These are phyloP conservation scores for Colletotrichum cuscutae DNA, from an alignment of 2,329 filamentous ascomycete species.

Conservation along the genomic window DNA sequence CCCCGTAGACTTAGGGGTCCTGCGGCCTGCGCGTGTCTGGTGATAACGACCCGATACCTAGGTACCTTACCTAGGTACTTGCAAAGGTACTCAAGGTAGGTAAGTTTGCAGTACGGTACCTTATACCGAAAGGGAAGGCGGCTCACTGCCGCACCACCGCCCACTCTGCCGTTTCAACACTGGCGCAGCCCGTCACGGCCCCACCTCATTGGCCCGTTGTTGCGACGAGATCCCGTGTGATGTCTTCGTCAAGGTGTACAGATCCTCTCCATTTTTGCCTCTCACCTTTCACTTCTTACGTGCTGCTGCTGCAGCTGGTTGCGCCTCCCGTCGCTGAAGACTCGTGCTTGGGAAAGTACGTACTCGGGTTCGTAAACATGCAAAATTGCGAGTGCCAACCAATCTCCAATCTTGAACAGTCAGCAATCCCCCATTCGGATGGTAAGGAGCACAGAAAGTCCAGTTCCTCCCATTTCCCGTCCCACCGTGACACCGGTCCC, in stretches of 20 bases:
- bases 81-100: no score
- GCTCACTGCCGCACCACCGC: background rate
- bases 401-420: background rate
- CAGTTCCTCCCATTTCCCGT: background rate
- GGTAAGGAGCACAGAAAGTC: background rate
- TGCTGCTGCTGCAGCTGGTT: background rate
- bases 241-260: background rate
- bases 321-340: background rate
- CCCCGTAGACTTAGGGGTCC: background rate
- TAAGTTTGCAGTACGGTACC: background rate
- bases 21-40: background rate
- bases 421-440: background rate
- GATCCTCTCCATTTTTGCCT: background rate
- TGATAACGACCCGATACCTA: background rate
- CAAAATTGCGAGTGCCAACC: background rate
- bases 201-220: background rate
- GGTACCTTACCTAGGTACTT: background rate
- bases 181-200: background rate
- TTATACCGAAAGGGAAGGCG: background rate
- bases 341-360: background rate
- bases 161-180: slow-evolving; percentile 13
- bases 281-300: background rate
- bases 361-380: background rate
- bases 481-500: no score
- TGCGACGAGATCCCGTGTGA: background rate